Conservation (phyloP, 2,329 filamentous ascomycete genomes). For the Didymella sp. region DNA sequence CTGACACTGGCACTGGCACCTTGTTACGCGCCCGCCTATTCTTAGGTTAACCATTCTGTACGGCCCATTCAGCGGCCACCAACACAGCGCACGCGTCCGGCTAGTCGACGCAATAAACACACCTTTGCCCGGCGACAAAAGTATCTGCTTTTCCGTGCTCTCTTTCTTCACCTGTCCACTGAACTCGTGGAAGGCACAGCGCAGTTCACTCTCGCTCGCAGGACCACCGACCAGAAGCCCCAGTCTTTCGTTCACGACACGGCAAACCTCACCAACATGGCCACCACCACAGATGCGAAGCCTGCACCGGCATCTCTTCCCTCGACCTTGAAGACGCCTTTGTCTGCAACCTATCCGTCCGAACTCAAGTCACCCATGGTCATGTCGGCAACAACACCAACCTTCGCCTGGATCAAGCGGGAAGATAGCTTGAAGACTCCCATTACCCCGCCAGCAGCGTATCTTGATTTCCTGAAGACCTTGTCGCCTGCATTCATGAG, state of each 20-base stretch:
- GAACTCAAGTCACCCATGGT: constrained; percentile 70
- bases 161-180: constrained; percentile 34
- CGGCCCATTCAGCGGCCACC: constrained; percentile 43
- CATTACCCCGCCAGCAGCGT: constrained; percentile 88
- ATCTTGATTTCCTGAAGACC: constrained; percentile 90
- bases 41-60: constrained; percentile 30
- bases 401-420: constrained; percentile 67
- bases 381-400: constrained; percentile 51
- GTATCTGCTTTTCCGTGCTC: constrained; percentile 33
- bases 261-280: constrained; percentile 42
- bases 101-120: constrained; percentile 46
- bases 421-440: constrained; percentile 76
- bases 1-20: constrained; percentile 20
- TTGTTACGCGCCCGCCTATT: constrained; percentile 31
- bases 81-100: constrained; percentile 40
- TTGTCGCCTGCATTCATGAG: constrained; percentile 75
- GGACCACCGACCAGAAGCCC: constrained; percentile 28
- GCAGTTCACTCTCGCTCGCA: constrained; percentile 35
- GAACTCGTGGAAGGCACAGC: constrained; percentile 37
- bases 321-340: constrained; percentile 60
- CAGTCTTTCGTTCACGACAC: constrained; percentile 43
- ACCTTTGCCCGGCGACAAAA: constrained; percentile 34
- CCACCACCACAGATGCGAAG: constrained; percentile 52
- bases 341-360: constrained; percentile 65
- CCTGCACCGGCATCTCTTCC: constrained; percentile 36